Base-by-base conservation (phyloP, 495 filamentous ascomycete genomes). In the Penicillium odoratum region DNA sequence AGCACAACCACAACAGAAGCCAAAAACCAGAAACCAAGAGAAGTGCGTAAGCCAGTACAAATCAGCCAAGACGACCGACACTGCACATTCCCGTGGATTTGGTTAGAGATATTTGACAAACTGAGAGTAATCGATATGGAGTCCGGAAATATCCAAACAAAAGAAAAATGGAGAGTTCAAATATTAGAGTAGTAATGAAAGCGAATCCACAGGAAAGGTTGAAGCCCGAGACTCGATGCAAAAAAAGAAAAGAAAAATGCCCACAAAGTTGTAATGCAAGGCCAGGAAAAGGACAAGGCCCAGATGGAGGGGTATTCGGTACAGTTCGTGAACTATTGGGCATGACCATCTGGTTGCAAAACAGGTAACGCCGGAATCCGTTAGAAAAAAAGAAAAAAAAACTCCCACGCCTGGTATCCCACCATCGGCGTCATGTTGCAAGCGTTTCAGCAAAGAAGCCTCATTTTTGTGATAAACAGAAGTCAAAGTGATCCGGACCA, bases 21-120 rank as follows among this genome's bases (percentile, higher is more conserved):
- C 8, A 48, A 51, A 55, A 48, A 44, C 48, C 29, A 52, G 25
- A 55, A 46, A 30, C 30, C 31, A 42, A 28, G 34, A 52, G 25
- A 42, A 40, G 34, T n/a, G 44, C 42, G 43, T n/a, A 33, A 15
- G 58, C 60, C 68, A 72, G 71, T 74, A 48, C 69, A 59, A 61
- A 68, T 51, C 71, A 74, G 33, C 65, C 4, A 74, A 74, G 71
- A 74, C 60, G 71, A 74, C 71, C 71, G 46, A 66, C 53, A n/a
- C 30, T 8, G 9, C 40, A 31, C n/a, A 29, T 26, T 36, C 25
- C 26, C 6, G 13, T 55, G 26, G 18, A 5, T 28, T 13, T 29
- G 42, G 40, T 44, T 47, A 29, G 4, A 43, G 30, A 21, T 9
- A 43, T 53, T 55, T 28, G 51, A 53, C 51, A 53, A 29, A 10